These are phyloP conservation scores for Glycine latifolia DNA, from an alignment of 306 rosid genomes.

Conservation along the genomic window DNA sequence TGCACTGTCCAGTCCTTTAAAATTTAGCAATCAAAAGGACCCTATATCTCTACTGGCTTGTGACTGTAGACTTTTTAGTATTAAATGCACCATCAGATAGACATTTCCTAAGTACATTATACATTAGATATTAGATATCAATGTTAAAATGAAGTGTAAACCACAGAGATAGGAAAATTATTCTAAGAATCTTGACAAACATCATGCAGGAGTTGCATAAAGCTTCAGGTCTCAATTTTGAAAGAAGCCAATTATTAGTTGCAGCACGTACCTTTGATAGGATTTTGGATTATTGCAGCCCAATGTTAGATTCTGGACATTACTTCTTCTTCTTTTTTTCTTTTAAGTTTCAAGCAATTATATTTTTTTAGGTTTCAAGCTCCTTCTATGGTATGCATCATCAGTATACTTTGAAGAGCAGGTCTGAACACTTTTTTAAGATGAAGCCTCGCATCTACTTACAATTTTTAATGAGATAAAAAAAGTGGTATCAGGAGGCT, in stretches of 20 bases:
- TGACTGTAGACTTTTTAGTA: not conserved
- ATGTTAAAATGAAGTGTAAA: slow-evolving; percentile 7
- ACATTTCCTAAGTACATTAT: slow-evolving; percentile 1
- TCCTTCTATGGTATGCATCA: slow-evolving; percentile 13
- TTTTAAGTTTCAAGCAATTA: not conserved
- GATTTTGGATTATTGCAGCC: slow-evolving; percentile 4
- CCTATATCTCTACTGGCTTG: not conserved
- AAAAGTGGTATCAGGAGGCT: not conserved
- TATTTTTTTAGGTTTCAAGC: not conserved
- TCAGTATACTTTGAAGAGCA: not conserved
- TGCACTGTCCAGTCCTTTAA: too few relatives aligned
- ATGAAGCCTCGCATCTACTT: not conserved
- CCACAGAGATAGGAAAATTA: not conserved
- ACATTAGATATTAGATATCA: not conserved
- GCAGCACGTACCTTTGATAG: slow-evolving; percentile 4
- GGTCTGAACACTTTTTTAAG: not conserved
- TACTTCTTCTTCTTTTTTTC: slow-evolving; percentile 11
- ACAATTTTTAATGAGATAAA: not conserved
- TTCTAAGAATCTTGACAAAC: slow-evolving; percentile 15
- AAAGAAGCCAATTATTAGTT: slow-evolving; percentile 5
- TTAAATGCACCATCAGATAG: not conserved
- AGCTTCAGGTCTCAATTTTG: slow-evolving; percentile 34
- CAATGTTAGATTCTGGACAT: not conserved
- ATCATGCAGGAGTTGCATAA: slow-evolving; percentile 14
- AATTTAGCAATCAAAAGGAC: too few relatives aligned